phyloP scores from a whole-genome alignment of 2,329 filamentous ascomycete genomes.

The Annulohypoxylon truncatum region DNA sequence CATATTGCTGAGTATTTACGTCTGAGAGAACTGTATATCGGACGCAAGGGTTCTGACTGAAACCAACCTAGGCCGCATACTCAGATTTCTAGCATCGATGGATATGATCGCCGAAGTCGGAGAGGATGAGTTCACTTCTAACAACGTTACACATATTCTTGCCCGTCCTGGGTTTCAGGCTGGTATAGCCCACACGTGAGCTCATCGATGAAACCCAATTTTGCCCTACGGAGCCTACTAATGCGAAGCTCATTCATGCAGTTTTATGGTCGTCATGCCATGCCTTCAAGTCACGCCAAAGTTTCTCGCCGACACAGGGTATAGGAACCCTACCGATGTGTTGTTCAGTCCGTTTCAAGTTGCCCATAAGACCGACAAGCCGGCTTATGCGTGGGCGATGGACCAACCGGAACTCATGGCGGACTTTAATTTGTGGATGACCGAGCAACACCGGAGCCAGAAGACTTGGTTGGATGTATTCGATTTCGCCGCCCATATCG shows the following conservation, averaged over 20 bases:
- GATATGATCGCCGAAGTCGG: slow-evolving; percentile 20
- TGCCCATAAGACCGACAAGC: slow-evolving; percentile 32
- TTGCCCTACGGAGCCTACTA: neutral
- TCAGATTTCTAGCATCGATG: slow-evolving; percentile 22
- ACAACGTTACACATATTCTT: slow-evolving; percentile 23
- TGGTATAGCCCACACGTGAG: slow-evolving; percentile 26
- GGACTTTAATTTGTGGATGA: slow-evolving; percentile 38
- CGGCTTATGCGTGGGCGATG: slow-evolving; percentile 28
- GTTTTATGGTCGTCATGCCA: slow-evolving; percentile 14
- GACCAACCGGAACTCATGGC: slow-evolving; percentile 29
- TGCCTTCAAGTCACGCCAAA: slow-evolving; percentile 15
- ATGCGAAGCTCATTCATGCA: neutral
- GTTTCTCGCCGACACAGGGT: slow-evolving; percentile 19
- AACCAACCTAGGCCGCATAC: slow-evolving; percentile 13
- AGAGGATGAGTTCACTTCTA: slow-evolving; percentile 24
- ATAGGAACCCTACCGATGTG: too few relatives aligned
- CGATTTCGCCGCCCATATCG: too few relatives aligned
- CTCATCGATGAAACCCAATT: neutral
- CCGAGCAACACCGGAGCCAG: slow-evolving; percentile 16
- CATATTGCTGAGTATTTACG: too few relatives aligned
- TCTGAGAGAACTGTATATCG: neutral
- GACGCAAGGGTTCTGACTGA: neutral
- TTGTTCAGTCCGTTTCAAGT: slow-evolving; percentile 28
- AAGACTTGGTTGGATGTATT: too few relatives aligned
- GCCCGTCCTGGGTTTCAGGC: slow-evolving; percentile 20